phyloP scores from a whole-genome alignment of 768 basidiomycete species.

The Phlebiopsis flavidoalba region DNA sequence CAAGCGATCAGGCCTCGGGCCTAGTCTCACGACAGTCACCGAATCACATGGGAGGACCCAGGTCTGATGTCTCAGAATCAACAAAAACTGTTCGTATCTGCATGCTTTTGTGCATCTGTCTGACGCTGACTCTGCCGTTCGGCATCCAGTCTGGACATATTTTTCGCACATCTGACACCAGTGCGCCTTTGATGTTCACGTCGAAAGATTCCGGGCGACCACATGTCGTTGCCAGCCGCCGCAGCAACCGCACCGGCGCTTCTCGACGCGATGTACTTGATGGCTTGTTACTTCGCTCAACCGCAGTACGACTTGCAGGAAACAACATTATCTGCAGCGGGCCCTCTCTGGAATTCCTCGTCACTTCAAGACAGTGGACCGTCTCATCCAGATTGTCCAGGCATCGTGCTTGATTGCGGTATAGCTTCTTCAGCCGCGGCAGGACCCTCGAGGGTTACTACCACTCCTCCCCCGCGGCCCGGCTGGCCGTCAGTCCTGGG shows the following conservation, averaged over 20 bases:
- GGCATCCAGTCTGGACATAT: conserved; percentile 43
- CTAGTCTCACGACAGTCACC: conserved; percentile 3
- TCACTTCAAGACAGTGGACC: conserved; percentile 51
- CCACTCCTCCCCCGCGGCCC: conserved; percentile 53
- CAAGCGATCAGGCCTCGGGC: neutral
- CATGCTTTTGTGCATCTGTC: conserved; percentile 3
- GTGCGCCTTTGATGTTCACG: conserved; percentile 51
- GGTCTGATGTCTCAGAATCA: conserved; percentile 29
- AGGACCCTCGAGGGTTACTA: conserved; percentile 55
- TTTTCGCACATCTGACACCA: conserved; percentile 54
- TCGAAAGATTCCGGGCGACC: conserved; percentile 38
- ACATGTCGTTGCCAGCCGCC: conserved; percentile 18
- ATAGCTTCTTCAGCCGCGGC: conserved; percentile 54
- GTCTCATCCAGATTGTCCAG: conserved; percentile 53
- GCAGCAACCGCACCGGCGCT: conserved; percentile 48
- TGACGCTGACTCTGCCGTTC: neutral
- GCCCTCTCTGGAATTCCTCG: conserved; percentile 46
- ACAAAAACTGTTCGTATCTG: conserved; percentile 29
- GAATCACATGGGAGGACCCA: conserved; percentile 21
- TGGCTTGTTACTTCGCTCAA: conserved; percentile 51
- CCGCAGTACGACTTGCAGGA: conserved; percentile 39
- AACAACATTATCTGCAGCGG: conserved; percentile 41
- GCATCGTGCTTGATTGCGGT: conserved; percentile 55
- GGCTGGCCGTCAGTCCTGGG: conserved; percentile 59
- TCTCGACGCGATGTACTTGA: conserved; percentile 55